Evolutionary conservation across 345 rosid genomes (phyloP), one percentile per base, ranked within the genome.

Genomic region (Aquilaria sinensis): DNA sequence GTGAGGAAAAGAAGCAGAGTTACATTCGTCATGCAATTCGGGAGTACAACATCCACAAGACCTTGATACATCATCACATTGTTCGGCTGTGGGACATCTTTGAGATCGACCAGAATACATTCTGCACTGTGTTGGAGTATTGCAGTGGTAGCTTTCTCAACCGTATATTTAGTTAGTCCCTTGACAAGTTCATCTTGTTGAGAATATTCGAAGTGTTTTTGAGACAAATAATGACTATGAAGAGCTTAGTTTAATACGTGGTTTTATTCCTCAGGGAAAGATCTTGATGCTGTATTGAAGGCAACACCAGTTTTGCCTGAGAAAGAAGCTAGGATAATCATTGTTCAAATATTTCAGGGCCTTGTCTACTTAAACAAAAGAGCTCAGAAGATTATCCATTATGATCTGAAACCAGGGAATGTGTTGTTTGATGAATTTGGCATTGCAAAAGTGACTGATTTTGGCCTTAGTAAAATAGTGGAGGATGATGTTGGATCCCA

Each of bases 1-100:
- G 99, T 67, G 99, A 95, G 84, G 99, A 87, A 51, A 95, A 95
- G 88, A 95, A 95, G 75, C 96, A 87, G 84, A 95, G 97, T 75
- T 95, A 95, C 77, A 83, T 87, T 65, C 82, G 97, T 31, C 99
- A 95, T 75, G 97, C 99, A 59, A 79, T 91, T 47, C 84, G 99
- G 10, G 97, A 95, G 77, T 91, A 89, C 78, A 81, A 95, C 68
- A 95, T 95, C 72, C 99, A 95, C 77, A 95, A 87, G 83, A 92
- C 86, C 31, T 80, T 95, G 85, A 96, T 95, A 83, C 99, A 95
- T 73, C 88, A 75, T 74, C 92, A 94, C 80, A 94, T 94, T 53
- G 99, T 94, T 77, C 87, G 87, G 64, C 99, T 94, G 60, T 94
- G 99, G 99, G 97, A 94, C 79, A 91, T 80, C 70, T 94, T 94